Conservation (phyloP, 768 basidiomycete species). For the Glaciozyma martinii region DNA sequence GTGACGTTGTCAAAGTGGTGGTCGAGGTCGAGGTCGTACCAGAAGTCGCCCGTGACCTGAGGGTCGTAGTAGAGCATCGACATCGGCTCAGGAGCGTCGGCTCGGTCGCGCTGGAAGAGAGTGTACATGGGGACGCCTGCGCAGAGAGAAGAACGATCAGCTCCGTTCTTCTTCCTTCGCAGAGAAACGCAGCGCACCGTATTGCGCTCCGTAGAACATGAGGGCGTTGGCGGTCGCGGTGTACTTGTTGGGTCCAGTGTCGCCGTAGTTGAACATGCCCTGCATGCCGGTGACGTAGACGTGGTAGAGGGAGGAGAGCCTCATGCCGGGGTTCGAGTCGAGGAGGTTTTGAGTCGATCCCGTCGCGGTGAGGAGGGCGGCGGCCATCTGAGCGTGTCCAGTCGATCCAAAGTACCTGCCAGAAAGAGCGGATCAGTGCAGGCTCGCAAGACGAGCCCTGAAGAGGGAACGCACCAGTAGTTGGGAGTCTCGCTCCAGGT, state of each 20-base stretch:
- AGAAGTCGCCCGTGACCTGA: conserved; percentile 72
- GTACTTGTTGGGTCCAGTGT: conserved; percentile 89
- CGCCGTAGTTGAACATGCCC: conserved; percentile 44
- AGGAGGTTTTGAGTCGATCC: conserved; percentile 73
- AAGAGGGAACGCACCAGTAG: conserved; percentile 58
- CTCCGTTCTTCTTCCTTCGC: too few relatives aligned
- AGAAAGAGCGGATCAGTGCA: background rate
- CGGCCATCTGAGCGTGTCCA: conserved; percentile 67
- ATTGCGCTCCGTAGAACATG: conserved; percentile 64
- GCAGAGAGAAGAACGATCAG: background rate
- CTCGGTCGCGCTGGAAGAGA: conserved; percentile 83
- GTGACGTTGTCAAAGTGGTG: conserved; percentile 60
- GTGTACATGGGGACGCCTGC: conserved; percentile 54
- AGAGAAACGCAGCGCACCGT: conserved; percentile 34
- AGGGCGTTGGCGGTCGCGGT: conserved; percentile 85
- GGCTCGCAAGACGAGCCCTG: background rate
- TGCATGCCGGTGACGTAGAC: conserved; percentile 51
- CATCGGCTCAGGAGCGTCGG: conserved; percentile 51
- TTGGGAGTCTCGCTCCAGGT: conserved; percentile 90
- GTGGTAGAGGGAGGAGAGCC: conserved; percentile 71
- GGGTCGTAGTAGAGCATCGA: conserved; percentile 91
- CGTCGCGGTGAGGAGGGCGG: conserved; percentile 72
- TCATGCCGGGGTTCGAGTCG: conserved; percentile 58
- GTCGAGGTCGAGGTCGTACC: conserved; percentile 77
- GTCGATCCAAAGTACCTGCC: conserved; percentile 35